Conservation (phyloP, 108 stramenopile genomes). For the Cylindrotheca fusiformis region DNA sequence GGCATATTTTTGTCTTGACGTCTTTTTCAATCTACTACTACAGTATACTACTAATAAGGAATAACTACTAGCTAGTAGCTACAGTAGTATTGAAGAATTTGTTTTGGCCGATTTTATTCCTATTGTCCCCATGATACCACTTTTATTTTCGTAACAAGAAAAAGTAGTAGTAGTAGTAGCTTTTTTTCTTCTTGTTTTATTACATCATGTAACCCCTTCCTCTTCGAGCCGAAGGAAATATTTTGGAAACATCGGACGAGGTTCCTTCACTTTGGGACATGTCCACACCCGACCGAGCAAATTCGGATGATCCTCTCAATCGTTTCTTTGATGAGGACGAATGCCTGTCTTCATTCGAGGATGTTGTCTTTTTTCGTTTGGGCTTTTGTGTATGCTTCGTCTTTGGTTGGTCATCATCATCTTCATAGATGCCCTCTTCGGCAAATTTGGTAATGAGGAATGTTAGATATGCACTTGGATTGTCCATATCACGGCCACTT, state of each 20-base stretch:
- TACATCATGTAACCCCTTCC: constrained; percentile 55
- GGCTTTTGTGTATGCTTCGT: constrained; percentile 5
- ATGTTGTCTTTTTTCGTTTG: constrained; percentile 18
- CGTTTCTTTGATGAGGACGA: constrained; percentile 12
- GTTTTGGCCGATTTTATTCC: too few species aligned
- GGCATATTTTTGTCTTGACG: too few species aligned
- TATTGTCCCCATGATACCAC: too few species aligned
- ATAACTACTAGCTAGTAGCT: too few species aligned
- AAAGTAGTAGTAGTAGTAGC: too few species aligned
- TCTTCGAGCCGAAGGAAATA: constrained; percentile 69
- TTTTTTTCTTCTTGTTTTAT: too few species aligned
- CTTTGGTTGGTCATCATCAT: constrained; percentile 19
- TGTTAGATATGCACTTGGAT: constrained; percentile 76
- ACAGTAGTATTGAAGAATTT: too few species aligned
- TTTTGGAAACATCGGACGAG: constrained; percentile 24
- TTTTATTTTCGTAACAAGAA: too few species aligned
- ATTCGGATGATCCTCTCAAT: constrained; percentile 34
- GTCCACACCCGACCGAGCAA: constrained; percentile 50
- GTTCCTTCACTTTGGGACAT: constrained; percentile 49
- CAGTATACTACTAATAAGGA: too few species aligned
- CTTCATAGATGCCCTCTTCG: constrained; percentile 63
- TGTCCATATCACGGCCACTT: constrained; percentile 69
- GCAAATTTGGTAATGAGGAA: constrained; percentile 74
- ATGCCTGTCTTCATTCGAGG: background rate
- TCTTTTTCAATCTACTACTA: too few species aligned